Conservation (phyloP, 179 eudicot species). For the Gypsophila paniculata region DNA sequence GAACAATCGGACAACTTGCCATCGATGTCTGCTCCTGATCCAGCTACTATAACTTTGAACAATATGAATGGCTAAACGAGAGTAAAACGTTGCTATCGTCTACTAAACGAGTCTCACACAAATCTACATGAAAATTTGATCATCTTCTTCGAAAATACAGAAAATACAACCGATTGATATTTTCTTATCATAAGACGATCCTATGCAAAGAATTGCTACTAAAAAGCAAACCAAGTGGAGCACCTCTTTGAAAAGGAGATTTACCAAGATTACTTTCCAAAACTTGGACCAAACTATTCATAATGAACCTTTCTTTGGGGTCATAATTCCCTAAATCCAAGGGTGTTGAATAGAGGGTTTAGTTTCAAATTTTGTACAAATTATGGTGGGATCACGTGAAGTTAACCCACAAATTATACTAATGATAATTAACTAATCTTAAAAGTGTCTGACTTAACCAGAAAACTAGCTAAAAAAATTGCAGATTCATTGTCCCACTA, state of each 20-base stretch:
- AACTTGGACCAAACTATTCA: constrained; percentile 2
- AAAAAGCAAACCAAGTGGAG: constrained; percentile 2
- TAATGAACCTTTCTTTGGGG: constrained; percentile 13
- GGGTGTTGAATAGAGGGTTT: constrained; percentile 8
- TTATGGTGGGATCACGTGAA: constrained; percentile 33
- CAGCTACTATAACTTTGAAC: too few species aligned
- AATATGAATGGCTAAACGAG: too few species aligned
- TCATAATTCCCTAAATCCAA: constrained; percentile 19
- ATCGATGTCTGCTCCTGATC: too few species aligned
- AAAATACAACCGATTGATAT: too few species aligned
- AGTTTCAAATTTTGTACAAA: constrained; percentile 31
- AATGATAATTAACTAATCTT: constrained; percentile 12
- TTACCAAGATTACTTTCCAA: not conserved
- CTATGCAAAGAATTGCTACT: not conserved
- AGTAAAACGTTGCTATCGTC: too few species aligned
- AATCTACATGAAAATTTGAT: too few species aligned
- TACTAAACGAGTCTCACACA: too few species aligned
- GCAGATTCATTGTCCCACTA: not conserved
- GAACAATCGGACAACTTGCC: too few species aligned
- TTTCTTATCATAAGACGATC: too few species aligned
- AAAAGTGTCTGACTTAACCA: not conserved
- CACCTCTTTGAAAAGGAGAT: not conserved
- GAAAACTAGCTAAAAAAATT: not conserved
- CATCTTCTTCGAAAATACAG: too few species aligned
- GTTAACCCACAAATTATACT: constrained; percentile 14